Evolutionary conservation across 129 eudicot species (phyloP).

Genomic region (Lactuca saligna): DNA sequence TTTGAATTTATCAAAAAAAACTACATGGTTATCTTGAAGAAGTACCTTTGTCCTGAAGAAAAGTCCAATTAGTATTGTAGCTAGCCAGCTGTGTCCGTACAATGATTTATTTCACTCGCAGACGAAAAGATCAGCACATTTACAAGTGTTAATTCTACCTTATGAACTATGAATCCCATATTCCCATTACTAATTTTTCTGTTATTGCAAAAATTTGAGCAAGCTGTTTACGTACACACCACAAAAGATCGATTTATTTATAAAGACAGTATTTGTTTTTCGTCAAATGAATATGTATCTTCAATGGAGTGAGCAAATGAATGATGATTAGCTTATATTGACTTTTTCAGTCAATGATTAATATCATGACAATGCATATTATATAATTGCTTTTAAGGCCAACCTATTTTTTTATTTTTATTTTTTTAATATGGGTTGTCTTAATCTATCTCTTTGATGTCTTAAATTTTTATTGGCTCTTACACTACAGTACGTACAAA

Average conservation of each 20-base stretch:
- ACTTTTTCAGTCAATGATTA: conserved; percentile 13
- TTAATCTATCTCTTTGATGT: conserved; percentile 13
- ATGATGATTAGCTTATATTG: conserved; percentile 1
- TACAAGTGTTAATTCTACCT: neutral
- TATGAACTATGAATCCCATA: neutral
- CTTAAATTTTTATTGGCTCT: conserved; percentile 7
- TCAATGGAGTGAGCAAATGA: neutral
- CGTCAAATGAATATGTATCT: neutral
- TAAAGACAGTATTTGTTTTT: neutral
- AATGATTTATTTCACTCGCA: conserved; percentile 31
- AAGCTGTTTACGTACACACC: neutral
- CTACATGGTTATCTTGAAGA: conserved; percentile 18
- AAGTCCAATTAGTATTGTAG: conserved; percentile 33
- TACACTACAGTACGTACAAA: conserved; percentile 5
- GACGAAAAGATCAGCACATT: conserved; percentile 6
- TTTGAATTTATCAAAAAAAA: conserved; percentile 8
- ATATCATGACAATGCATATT: conserved; percentile 16
- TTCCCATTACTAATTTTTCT: neutral
- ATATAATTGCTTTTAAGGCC: conserved; percentile 10
- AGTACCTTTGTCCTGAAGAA: conserved; percentile 42
- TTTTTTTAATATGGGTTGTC: conserved; percentile 8
- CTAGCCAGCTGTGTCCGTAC: conserved; percentile 46
- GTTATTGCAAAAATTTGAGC: neutral
- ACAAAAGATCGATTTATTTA: neutral
- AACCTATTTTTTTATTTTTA: conserved; percentile 6